Base-by-base conservation (phyloP, 2,329 filamentous ascomycete species). In the Epichloe aotearoae region DNA sequence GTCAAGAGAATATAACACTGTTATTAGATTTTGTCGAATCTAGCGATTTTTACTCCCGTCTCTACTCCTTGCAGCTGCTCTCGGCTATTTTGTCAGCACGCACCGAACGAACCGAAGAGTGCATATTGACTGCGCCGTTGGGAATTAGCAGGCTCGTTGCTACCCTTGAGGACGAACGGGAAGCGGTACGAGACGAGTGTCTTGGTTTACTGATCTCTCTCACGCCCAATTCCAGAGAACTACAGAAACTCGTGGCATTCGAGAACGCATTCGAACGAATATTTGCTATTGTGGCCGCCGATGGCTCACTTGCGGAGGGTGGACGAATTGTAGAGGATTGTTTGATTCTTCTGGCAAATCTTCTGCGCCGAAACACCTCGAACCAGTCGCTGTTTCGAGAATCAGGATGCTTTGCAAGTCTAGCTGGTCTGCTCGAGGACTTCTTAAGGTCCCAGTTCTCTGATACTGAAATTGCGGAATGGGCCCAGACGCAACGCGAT, bases 361-460 rank as follows among this genome's bases (percentile, higher is more conserved):
- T 98, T 12, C 73, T 98, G 30, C 81, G 85, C 36, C 78, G 89
- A 59, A 97, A 97, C 63, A 73, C 83, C 2, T 93, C 90, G 2
- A 98, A 98, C 61, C 93, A 98, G 66, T 88, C 88, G 11, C 82
- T 91, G 51, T 97, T 98, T 65, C 80, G 91, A 51, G 93, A 98
- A 64, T 91, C 87, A 43, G 89, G 88, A 1, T 90, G 84, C 61
- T 81, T 95, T 14, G 75, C 78, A 20, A 83, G 82, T 57, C 72
- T 96, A 46, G 77, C 83, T 15, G 76, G 77, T 38, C 72, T 97
- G 36, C 72, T 95, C 19, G 75, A 77, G 60, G 74, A 77, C 56
- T 73, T 77, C 49, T 71, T 77, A 54, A 69, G 76, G 57, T 72
- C 75, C 52, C 69, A 73, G 51, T 73, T 75, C 39, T 69, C 74